Conservation (phyloP, 169 alveolate genomes). For the Plasmodium chabaudi region DNA sequence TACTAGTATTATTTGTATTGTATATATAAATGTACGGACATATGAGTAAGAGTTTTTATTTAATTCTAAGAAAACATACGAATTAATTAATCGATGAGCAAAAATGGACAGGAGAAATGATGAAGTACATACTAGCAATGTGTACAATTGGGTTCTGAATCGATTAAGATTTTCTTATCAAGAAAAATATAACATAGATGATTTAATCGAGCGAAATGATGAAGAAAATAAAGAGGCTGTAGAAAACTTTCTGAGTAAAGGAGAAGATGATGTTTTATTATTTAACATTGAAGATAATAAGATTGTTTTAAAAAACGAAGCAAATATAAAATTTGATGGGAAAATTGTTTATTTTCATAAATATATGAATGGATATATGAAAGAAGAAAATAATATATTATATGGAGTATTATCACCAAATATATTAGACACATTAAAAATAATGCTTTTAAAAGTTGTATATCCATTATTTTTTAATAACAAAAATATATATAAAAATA, state of each 20-base stretch:
- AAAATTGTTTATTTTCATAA: slow-evolving; percentile 71
- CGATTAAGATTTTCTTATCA: slow-evolving; percentile 53
- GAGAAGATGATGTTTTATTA: slow-evolving; percentile 35
- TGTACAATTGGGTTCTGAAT: slow-evolving; percentile 67
- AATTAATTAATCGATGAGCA: not conserved
- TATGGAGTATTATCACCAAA: slow-evolving; percentile 73
- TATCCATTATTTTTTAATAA: slow-evolving; percentile 67
- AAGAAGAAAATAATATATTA: slow-evolving; percentile 48
- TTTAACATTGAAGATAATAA: slow-evolving; percentile 49
- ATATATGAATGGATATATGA: slow-evolving; percentile 16
- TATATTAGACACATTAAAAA: slow-evolving; percentile 69
- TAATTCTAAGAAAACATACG: not conserved
- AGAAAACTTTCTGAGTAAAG: slow-evolving; percentile 43
- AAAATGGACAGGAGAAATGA: slow-evolving; percentile 65
- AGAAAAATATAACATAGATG: slow-evolving; percentile 47
- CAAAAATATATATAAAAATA: slow-evolving; percentile 30
- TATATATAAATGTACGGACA: not conserved
- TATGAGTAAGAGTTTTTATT: not conserved
- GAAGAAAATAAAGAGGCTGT: slow-evolving; percentile 46
- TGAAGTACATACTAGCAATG: slow-evolving; percentile 17
- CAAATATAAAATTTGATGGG: slow-evolving; percentile 70
- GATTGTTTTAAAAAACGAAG: slow-evolving; percentile 66
- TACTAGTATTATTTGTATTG: not conserved
- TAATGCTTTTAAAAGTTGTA: slow-evolving; percentile 55
- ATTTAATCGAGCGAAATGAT: slow-evolving; percentile 34